These are phyloP conservation scores for Oryza australiensis DNA, from an alignment of 176 grass and related monocot genomes.

Conservation along the genomic window DNA sequence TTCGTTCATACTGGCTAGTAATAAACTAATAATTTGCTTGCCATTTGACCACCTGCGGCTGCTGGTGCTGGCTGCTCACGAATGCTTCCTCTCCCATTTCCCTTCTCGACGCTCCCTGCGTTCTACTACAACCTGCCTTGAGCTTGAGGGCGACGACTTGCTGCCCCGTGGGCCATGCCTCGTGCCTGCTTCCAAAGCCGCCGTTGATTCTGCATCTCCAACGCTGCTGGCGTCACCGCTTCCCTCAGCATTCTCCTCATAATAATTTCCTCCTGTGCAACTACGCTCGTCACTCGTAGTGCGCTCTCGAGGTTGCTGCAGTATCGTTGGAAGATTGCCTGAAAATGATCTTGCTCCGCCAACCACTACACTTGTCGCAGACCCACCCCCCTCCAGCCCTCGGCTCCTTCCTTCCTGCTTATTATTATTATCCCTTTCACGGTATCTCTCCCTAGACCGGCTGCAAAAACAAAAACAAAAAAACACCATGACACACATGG, in stretches of 20 bases:
- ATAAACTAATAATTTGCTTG: too few species aligned
- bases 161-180: slow-evolving; percentile 57
- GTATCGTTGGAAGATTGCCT: slow-evolving; percentile 71
- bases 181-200: slow-evolving; percentile 38
- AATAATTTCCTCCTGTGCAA: not conserved
- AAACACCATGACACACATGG: not conserved
- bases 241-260: slow-evolving; percentile 67
- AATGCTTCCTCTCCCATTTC: slow-evolving; percentile 90
- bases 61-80: not conserved
- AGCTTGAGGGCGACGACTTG: slow-evolving; percentile 39
- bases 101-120: slow-evolving; percentile 77
- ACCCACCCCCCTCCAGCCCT: slow-evolving; percentile 43
- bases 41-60: not conserved
- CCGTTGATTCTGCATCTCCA: slow-evolving; percentile 66
- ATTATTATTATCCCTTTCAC: slow-evolving; percentile 67
- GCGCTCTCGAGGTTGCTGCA: slow-evolving; percentile 83
- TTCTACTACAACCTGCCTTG: slow-evolving; percentile 55
- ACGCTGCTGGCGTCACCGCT: slow-evolving; percentile 73
- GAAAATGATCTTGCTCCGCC: slow-evolving; percentile 54
- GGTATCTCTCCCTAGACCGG: slow-evolving; percentile 75
- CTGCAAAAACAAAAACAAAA: slow-evolving; percentile 29
- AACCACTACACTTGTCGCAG: slow-evolving; percentile 43
- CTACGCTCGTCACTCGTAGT: slow-evolving; percentile 34
- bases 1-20: too few species aligned
- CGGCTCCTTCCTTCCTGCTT: slow-evolving; percentile 74